Conservation (phyloP, 306 rosid genomes). For the Urtica urens region DNA sequence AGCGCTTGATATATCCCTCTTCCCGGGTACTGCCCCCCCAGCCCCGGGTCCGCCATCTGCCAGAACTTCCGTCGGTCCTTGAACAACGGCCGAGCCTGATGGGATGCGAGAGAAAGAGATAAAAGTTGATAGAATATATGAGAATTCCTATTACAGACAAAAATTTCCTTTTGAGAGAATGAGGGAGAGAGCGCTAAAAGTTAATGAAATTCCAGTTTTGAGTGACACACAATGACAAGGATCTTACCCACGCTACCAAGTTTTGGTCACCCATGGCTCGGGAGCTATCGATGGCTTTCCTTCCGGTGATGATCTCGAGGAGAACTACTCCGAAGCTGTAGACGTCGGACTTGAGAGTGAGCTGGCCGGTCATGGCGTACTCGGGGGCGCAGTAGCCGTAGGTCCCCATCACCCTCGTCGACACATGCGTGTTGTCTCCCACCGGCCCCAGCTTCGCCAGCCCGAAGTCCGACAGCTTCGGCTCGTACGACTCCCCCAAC, state of each 20-base stretch:
- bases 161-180: too few species aligned
- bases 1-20: slow-evolving; percentile 83
- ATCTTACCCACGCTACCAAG: slow-evolving; percentile 91
- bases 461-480: slow-evolving; percentile 89
- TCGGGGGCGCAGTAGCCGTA: slow-evolving; percentile 94
- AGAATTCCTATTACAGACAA: too few species aligned
- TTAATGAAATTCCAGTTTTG: not conserved
- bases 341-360: slow-evolving; percentile 87
- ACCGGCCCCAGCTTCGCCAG: slow-evolving; percentile 94
- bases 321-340: slow-evolving; percentile 95
- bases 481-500: slow-evolving; percentile 74
- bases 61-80: slow-evolving; percentile 49
- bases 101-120: not conserved
- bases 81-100: slow-evolving; percentile 80
- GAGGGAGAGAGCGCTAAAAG: not conserved
- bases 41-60: slow-evolving; percentile 75
- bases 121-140: too few species aligned
- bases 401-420: slow-evolving; percentile 97
- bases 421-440: slow-evolving; percentile 83
- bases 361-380: slow-evolving; percentile 87
- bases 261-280: slow-evolving; percentile 77
- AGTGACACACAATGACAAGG: not conserved
- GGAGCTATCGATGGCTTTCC: slow-evolving; percentile 74
- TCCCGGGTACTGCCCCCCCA: slow-evolving; percentile 75
- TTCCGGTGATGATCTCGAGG: slow-evolving; percentile 83